These are phyloP conservation scores for Claviceps arundinis DNA, from an alignment of 2,329 filamentous ascomycete genomes.

Conservation along the genomic window DNA sequence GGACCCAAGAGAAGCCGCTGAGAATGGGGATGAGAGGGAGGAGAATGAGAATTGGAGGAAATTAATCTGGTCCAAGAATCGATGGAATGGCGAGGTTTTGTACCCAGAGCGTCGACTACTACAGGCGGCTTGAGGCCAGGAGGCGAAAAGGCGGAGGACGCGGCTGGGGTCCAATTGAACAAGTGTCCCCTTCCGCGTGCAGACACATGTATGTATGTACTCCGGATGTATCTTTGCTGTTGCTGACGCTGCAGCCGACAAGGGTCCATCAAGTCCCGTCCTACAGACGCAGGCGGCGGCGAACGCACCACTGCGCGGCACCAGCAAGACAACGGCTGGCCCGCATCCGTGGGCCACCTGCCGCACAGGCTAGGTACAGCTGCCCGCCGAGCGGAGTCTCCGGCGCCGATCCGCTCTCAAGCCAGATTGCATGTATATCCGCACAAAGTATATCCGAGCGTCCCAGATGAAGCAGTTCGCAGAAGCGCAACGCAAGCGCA, in stretches of 20 bases:
- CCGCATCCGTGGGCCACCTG: too few species aligned
- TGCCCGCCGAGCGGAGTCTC: neutral
- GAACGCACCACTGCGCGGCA: too few species aligned
- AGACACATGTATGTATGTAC: neutral
- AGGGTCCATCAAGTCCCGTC: too few species aligned
- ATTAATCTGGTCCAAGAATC: constrained; percentile 11
- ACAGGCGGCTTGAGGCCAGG: constrained; percentile 6
- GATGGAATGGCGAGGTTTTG: constrained; percentile 21
- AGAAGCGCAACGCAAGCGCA: too few species aligned
- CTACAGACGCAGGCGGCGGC: too few species aligned
- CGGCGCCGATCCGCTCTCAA: neutral
- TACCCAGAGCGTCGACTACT: constrained; percentile 11
- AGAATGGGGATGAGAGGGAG: constrained; percentile 9
- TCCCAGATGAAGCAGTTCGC: too few species aligned
- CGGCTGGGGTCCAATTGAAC: constrained; percentile 25
- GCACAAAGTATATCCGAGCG: too few species aligned
- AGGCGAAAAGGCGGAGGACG: constrained; percentile 9
- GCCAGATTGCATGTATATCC: neutral
- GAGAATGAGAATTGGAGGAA: constrained; percentile 1
- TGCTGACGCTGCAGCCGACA: too few species aligned
- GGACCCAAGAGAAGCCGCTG: constrained; percentile 2
- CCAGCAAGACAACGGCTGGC: too few species aligned
- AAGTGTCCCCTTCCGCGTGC: constrained; percentile 27
- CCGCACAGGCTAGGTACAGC: too few species aligned
- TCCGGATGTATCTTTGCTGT: too few species aligned